Base-by-base conservation (phyloP, 495 filamentous ascomycete genomes). In the Entonaema liquescens region DNA sequence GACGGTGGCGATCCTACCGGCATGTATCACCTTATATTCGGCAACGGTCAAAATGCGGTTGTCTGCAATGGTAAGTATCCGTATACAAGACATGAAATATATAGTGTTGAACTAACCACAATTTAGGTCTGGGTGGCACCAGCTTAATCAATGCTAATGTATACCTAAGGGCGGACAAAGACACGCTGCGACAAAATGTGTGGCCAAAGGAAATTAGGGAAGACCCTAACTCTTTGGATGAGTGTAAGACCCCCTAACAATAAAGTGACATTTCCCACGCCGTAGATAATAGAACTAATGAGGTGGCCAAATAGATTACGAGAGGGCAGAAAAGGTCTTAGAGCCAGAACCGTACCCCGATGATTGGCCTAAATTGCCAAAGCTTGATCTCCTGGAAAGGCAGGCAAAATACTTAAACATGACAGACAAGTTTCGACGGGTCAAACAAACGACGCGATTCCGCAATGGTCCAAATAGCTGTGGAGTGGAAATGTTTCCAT, bases 131-230 rank as follows among this genome's bases (percentile, higher is more conserved):
- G 29, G 89, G 88, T 36, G 89, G 87, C 19, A 88, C 88, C 19
- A 89, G 85, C 70, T 77, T 92, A 5, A 83, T 91, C 26, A 91
- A 91, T 65, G 87, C 89, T 2, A 91, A 91, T 75, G 87, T 91
- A 6, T 91, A 89, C 55, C 80, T 90, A 40, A 81, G 85, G 70
- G 87, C 87, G 12, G 89, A 91, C 64, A 72, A 83, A 59, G 75
- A 77, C 8, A 88, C 84, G 2, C 74, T 91, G 40, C 62, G 73
- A n/a, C 77, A 88, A 76, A 81, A 83, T 21, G 75, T 81, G 23
- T 91, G 89, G 89, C 89, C 89, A 12, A 53, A 82, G 1, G 85
- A 91, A 76, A 85, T 91, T 11, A 74, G 83, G 28, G 57, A 85
- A 0, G 71, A 88, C 15, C 77, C 80, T 13, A 68, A 76, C 11